These are phyloP conservation scores for Aspergillus neotritici DNA, from an alignment of 2,329 filamentous ascomycete species.

Conservation along the genomic window DNA sequence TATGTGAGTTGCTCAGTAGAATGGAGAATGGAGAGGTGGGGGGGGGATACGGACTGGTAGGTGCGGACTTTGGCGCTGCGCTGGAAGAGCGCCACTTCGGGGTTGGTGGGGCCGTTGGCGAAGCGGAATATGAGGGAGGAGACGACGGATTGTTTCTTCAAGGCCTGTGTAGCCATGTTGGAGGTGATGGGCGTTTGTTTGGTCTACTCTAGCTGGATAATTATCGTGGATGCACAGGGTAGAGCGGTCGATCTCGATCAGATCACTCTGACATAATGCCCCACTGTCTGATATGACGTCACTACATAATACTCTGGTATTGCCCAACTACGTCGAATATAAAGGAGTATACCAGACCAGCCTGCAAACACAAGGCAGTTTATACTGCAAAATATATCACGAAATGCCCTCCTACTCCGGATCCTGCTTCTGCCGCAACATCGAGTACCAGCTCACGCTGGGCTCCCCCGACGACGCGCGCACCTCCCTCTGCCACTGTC, in stretches of 20 bases:
- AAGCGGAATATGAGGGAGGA: slow-evolving; percentile 41
- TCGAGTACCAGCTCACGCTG: slow-evolving; percentile 45
- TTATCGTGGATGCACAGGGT: background rate
- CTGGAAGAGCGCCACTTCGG: slow-evolving; percentile 56
- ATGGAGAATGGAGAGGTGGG: background rate
- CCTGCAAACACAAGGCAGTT: background rate
- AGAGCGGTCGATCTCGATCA: background rate
- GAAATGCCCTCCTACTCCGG: slow-evolving; percentile 32
- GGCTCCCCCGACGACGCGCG: slow-evolving; percentile 43
- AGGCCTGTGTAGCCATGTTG: slow-evolving; percentile 9
- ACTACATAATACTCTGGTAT: background rate
- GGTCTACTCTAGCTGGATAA: no score
- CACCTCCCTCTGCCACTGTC: slow-evolving; percentile 50
- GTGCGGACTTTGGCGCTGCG: slow-evolving; percentile 56
- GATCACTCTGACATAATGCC: no score
- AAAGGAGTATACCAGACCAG: background rate
- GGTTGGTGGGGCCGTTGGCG: slow-evolving; percentile 17
- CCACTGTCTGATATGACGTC: background rate
- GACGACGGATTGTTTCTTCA: slow-evolving; percentile 34
- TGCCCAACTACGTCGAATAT: no score
- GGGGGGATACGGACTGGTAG: slow-evolving; percentile 46
- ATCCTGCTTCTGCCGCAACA: slow-evolving; percentile 46
- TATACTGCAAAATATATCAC: background rate
- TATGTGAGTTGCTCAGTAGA: background rate
- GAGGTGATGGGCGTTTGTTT: background rate